phyloP scores from a whole-genome alignment of 2,329 filamentous ascomycete species.

The Aspergillus unguis region DNA sequence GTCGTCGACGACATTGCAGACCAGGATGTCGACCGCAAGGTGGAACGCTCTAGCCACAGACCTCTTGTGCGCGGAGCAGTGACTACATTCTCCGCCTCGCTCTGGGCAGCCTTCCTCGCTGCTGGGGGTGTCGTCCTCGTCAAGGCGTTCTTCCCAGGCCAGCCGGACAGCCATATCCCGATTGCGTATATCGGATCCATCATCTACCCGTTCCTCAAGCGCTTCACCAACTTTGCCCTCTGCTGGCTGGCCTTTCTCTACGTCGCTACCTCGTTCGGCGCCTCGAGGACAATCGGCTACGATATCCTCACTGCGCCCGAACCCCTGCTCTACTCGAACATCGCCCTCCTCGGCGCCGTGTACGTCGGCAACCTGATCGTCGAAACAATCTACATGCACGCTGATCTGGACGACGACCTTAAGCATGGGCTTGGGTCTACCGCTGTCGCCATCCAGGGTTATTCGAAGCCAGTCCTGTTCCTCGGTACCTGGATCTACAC shows the following conservation, averaged over 20 bases:
- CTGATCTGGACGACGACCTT: constrained; percentile 4
- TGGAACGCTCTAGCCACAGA: neutral
- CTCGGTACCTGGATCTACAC: too few relatives aligned
- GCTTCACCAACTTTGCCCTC: constrained; percentile 6
- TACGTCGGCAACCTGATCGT: neutral
- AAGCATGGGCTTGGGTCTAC: neutral
- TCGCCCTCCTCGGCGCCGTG: neutral
- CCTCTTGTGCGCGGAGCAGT: neutral
- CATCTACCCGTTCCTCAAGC: constrained; percentile 10
- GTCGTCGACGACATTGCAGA: constrained; percentile 4
- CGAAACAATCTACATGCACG: constrained; percentile 10
- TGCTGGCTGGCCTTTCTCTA: constrained; percentile 1
- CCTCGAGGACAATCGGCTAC: neutral
- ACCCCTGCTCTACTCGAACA: neutral
- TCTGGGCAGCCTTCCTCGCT: neutral
- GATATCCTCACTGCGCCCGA: neutral
- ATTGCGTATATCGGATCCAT: neutral
- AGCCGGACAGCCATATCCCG: neutral
- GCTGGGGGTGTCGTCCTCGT: neutral
- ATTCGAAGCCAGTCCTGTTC: constrained; percentile 2
- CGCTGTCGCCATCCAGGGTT: constrained; percentile 1
- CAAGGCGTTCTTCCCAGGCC: neutral
- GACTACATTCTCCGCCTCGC: neutral
- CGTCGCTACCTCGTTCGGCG: neutral
- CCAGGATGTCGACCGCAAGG: constrained; percentile 3